Conservation (phyloP, 1,284 basidiomycete genomes). For the Agroathelia rolfsii region DNA sequence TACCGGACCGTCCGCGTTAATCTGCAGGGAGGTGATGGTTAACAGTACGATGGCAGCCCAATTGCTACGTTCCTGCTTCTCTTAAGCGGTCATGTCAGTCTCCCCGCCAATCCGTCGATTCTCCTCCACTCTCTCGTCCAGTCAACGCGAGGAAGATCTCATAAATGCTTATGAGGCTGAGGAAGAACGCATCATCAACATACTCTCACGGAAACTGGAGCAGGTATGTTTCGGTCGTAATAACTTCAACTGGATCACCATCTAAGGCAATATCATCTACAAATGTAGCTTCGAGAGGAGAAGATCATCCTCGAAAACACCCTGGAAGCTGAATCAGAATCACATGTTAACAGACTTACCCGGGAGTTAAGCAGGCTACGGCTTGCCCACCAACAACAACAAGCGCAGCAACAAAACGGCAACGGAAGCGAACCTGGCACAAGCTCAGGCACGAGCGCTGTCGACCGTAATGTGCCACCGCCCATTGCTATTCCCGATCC, state of each 20-base stretch:
- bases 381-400: constrained; percentile 35
- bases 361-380: constrained; percentile 60
- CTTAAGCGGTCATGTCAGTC: constrained; percentile 51
- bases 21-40: too few species aligned
- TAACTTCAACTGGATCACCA: constrained; percentile 7
- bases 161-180: constrained; percentile 82
- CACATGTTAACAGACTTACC: constrained; percentile 64
- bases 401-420: constrained; percentile 18
- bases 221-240: constrained; percentile 38
- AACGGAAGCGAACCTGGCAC: constrained; percentile 23
- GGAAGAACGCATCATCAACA: constrained; percentile 77
- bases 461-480: constrained; percentile 20
- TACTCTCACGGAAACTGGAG: constrained; percentile 69
- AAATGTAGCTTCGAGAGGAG: constrained; percentile 58
- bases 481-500: constrained; percentile 43
- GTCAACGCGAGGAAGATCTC: constrained; percentile 54
- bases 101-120: constrained; percentile 52
- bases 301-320: constrained; percentile 75
- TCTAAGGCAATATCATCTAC: not conserved
- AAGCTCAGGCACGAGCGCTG: constrained; percentile 23
- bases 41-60: too few species aligned
- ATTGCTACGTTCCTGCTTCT: too few species aligned
- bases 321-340: constrained; percentile 71
- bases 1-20: too few species aligned
- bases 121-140: constrained; percentile 42